These are phyloP conservation scores for Phlyctochytrium bullatum DNA, from an alignment of 192 early-diverging fungal genomes.

Conservation along the genomic window DNA sequence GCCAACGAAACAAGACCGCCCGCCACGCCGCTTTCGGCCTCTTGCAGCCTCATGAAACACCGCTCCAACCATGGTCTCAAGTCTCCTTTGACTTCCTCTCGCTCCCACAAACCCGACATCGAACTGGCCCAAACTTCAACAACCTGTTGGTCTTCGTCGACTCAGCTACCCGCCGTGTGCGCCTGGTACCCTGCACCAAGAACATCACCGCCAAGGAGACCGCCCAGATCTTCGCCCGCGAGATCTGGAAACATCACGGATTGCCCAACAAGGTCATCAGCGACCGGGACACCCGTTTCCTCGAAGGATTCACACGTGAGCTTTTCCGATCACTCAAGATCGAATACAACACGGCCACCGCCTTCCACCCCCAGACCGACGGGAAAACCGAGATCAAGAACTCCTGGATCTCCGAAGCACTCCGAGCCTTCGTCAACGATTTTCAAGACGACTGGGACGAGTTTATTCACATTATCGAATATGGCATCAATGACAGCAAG, in stretches of 20 bases:
- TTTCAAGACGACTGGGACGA: slow-evolving; percentile 37
- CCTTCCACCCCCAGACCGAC: slow-evolving; percentile 30
- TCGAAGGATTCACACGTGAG: too few species aligned
- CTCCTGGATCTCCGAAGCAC: slow-evolving; percentile 15
- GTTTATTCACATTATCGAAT: slow-evolving; percentile 40
- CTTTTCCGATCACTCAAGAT: slow-evolving; percentile 27
- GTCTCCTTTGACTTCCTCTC: slow-evolving; percentile 15
- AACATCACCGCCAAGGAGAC: slow-evolving; percentile 1
- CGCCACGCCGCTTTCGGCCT: slow-evolving; percentile 28
- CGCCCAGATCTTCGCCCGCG: background rate
- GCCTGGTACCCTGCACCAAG: background rate
- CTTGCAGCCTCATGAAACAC: slow-evolving; percentile 12
- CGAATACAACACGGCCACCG: slow-evolving; percentile 32
- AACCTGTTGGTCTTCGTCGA: slow-evolving; percentile 7
- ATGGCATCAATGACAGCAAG: slow-evolving; percentile 49
- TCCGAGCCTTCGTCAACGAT: slow-evolving; percentile 33
- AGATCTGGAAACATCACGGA: slow-evolving; percentile 8
- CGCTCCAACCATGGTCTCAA: slow-evolving; percentile 12
- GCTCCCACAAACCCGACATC: background rate
- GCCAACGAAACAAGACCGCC: slow-evolving; percentile 17
- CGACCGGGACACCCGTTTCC: slow-evolving; percentile 45
- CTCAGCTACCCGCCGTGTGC: background rate
- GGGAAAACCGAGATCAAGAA: slow-evolving; percentile 38
- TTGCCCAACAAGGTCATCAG: slow-evolving; percentile 43
- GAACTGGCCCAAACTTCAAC: background rate